Evolutionary conservation across 108 stramenopile genomes (phyloP).

Genomic region (Chaetoceros muelleri): DNA sequence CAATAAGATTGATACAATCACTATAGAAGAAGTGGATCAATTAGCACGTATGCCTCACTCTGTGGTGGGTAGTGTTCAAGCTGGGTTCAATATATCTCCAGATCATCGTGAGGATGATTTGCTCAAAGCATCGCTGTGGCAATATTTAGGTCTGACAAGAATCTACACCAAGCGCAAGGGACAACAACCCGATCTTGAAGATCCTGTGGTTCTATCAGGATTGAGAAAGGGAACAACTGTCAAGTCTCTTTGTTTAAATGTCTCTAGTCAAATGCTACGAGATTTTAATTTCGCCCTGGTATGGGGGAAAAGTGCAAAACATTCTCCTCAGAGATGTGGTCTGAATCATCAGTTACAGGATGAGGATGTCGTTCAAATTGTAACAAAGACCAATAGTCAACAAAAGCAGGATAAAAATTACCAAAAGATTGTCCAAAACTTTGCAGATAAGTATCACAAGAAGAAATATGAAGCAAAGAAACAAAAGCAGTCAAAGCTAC

Average conservation of each 20-base stretch:
- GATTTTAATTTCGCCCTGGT: slow-evolving; percentile 99
- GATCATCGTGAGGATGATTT: slow-evolving; percentile 65
- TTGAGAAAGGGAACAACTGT: slow-evolving; percentile 85
- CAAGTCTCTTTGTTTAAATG: slow-evolving; percentile 60
- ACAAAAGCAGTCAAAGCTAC: slow-evolving; percentile 58
- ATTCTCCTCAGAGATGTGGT: slow-evolving; percentile 95
- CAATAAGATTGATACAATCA: slow-evolving; percentile 98
- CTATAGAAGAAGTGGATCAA: slow-evolving; percentile 95
- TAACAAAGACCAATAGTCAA: slow-evolving; percentile 91
- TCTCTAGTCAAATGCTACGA: slow-evolving; percentile 74
- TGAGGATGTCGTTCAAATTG: slow-evolving; percentile 99
- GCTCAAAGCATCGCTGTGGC: slow-evolving; percentile 86
- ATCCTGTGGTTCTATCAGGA: slow-evolving; percentile 92
- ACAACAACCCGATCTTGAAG: slow-evolving; percentile 88
- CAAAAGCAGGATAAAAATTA: slow-evolving; percentile 90
- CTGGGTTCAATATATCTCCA: slow-evolving; percentile 71
- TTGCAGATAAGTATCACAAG: slow-evolving; percentile 74
- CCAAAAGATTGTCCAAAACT: slow-evolving; percentile 52
- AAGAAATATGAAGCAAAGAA: slow-evolving; percentile 85
- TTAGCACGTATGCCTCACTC: slow-evolving; percentile 93
- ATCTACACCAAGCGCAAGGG: slow-evolving; percentile 97
- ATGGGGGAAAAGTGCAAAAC: slow-evolving; percentile 94
- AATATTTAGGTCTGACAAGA: slow-evolving; percentile 92
- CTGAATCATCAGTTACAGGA: slow-evolving; percentile 84
- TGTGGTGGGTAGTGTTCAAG: slow-evolving; percentile 82